Conservation (phyloP, 176 grass and related monocot species). For the Rhipidocladum racemiflorum region DNA sequence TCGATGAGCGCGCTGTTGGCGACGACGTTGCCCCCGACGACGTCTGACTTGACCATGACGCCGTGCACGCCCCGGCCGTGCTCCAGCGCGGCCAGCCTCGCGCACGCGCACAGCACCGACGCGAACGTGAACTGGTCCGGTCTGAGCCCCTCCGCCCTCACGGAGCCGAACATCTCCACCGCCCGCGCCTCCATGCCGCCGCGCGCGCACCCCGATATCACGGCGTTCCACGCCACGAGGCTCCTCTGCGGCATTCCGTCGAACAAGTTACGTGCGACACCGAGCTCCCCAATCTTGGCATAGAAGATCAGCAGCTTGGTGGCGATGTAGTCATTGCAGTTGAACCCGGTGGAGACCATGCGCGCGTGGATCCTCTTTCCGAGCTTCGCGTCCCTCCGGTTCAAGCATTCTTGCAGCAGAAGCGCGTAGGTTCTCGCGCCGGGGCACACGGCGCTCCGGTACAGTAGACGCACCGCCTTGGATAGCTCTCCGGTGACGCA, state of each 20-base stretch:
- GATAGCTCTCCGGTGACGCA: constrained; percentile 45
- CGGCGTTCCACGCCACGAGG: constrained; percentile 48
- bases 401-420: constrained; percentile 52
- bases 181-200: constrained; percentile 10
- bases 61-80: constrained; percentile 46
- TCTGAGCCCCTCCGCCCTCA: constrained; percentile 33
- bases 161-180: constrained; percentile 26
- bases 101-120: constrained; percentile 54
- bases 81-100: constrained; percentile 46
- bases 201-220: constrained; percentile 49
- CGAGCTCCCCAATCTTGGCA: constrained; percentile 45
- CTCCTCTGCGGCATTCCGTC: constrained; percentile 42
- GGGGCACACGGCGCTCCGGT: constrained; percentile 4
- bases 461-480: constrained; percentile 38
- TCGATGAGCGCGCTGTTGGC: constrained; percentile 46
- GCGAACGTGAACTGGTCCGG: constrained; percentile 67
- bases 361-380: constrained; percentile 61
- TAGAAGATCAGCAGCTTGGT: constrained; percentile 58
- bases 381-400: constrained; percentile 39
- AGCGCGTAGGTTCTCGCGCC: constrained; percentile 27
- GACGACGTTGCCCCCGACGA: constrained; percentile 36
- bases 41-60: constrained; percentile 37
- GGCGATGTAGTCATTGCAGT: constrained; percentile 12
- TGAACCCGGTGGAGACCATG: constrained; percentile 43
- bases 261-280: constrained; percentile 30